Percentiles rank a stretch among this genome's conserved stretches.
Conservation (phyloP, 257 asterid genomes). For the Petunia secreta region DNA sequence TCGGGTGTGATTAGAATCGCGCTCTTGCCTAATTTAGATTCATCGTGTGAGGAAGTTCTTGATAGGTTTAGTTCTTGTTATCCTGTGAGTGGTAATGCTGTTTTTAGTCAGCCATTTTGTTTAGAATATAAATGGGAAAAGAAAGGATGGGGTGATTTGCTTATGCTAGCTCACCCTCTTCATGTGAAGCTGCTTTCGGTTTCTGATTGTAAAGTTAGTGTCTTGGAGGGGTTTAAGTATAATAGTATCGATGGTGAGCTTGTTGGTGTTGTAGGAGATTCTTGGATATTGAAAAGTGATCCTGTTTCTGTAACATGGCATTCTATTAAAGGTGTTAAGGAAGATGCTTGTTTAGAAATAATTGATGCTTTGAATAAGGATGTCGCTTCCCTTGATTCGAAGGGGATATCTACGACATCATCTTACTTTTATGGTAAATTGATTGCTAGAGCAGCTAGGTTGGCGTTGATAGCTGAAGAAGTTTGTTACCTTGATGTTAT, state of each 20-base stretch:
- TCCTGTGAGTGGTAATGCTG: conserved; percentile 71
- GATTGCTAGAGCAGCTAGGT: conserved; percentile 95
- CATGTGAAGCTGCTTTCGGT: conserved; percentile 69
- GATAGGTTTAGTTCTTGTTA: conserved; percentile 80
- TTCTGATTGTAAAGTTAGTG: conserved; percentile 45
- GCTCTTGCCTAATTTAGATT: conserved; percentile 58
- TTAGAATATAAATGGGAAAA: conserved; percentile 87
- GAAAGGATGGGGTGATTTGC: conserved; percentile 85
- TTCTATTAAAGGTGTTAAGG: conserved; percentile 71
- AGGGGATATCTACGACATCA: conserved; percentile 58
- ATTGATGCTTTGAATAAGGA: conserved; percentile 61
- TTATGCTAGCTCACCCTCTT: conserved; percentile 97
- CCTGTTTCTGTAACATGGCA: conserved; percentile 90
- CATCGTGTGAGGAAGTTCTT: conserved; percentile 49
- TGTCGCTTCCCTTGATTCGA: conserved; percentile 58
- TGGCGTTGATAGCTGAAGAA: conserved; percentile 92
- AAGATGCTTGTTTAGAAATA: conserved; percentile 57
- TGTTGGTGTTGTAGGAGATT: conserved; percentile 88
- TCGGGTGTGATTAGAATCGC: conserved; percentile 79
- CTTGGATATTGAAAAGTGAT: conserved; percentile 76
- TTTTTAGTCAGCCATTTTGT: conserved; percentile 58
- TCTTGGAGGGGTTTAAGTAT: conserved; percentile 71
- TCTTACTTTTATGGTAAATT: conserved; percentile 83
- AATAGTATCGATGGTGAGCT: conserved; percentile 85
- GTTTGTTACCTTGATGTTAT: conserved; percentile 63